Evolutionary conservation across 108 stramenopile genomes (phyloP), one percentile per base, ranked within the genome.

Genomic region (Discostella pseudostelligera): DNA sequence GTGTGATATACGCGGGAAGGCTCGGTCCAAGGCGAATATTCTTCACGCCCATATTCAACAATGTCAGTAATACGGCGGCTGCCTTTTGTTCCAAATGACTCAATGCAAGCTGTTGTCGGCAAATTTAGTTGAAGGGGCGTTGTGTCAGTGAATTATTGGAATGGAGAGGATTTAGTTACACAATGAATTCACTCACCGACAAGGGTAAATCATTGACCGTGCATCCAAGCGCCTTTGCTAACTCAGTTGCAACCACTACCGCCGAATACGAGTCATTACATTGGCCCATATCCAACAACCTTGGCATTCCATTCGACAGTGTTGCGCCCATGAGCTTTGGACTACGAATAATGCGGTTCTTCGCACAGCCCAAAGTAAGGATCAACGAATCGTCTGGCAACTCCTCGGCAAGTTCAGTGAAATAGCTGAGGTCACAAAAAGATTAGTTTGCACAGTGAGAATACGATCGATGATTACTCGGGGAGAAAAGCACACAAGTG

Each of bases 241-340:
- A 82, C 76, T 87, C 92, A 1, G 79, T 78, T 9, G 92, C 92
- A 40, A 93, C 85, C 20, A 85, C 83, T 8, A 93, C 76, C 42
- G 92, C 92, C 24, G 83, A 79, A 63, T 87, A 93, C 1, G 81
- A 51, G 65, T 93, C 92, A 48, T 93, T 93, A 69, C 92, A 90
- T 62, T 93, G 92, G 32, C 92, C 92, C 86, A 90, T 87, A 72
- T 93, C 92, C 42, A 93, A 63, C 2, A 93, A 70, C 13, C 92
- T 80, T 0, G 92, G 89, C 67, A 93, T 78, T 12, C 87, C 88
- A 64, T 84, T 90, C 35, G 74, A 69, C 19, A 85, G 69, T 13
- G 72, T 85, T 11, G 67, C 72, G 20, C 59, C 68, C 35, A 79
- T 50, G 8, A 89, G 70, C 59, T 87, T 83, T 54, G 69, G 24